phyloP scores from a whole-genome alignment of 140 eudicot species.

The Senecio squalidus region DNA sequence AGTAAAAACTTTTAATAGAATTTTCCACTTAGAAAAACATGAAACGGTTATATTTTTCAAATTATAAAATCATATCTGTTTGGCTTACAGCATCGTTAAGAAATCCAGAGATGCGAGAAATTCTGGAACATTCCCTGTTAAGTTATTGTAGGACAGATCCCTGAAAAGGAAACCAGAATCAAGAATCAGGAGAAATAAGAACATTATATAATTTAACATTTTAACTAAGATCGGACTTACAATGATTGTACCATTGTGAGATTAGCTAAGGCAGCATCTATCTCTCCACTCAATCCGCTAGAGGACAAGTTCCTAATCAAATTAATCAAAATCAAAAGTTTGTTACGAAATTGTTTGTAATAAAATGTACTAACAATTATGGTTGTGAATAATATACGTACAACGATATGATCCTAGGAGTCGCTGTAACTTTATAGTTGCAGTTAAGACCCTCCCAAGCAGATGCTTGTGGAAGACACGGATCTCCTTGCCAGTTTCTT shows the following conservation, averaged over 20 bases:
- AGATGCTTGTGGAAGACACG: constrained; percentile 38
- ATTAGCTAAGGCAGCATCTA: constrained; percentile 22
- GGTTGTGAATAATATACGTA: constrained; percentile 20
- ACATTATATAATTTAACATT: background rate
- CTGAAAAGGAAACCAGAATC: constrained; percentile 22
- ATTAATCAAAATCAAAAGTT: too few relatives aligned
- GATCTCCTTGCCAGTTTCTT: constrained; percentile 64
- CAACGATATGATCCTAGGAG: constrained; percentile 41
- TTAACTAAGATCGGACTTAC: constrained; percentile 13
- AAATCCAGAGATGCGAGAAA: constrained; percentile 33
- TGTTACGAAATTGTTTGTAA: background rate
- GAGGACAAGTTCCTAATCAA: constrained; percentile 50
- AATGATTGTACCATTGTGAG: constrained; percentile 27
- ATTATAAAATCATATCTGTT: too few relatives aligned
- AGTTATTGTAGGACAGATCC: constrained; percentile 50
- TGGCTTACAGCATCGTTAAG: too few relatives aligned
- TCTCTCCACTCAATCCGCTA: constrained; percentile 26
- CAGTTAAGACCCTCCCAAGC: constrained; percentile 46
- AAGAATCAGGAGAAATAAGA: background rate
- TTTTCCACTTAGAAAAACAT: too few relatives aligned
- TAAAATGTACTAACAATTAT: too few relatives aligned
- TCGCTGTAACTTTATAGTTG: constrained; percentile 8
- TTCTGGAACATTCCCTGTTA: constrained; percentile 42
- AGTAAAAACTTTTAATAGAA: background rate
- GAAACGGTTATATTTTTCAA: too few relatives aligned